Evolutionary conservation across 148 eudicot species (phyloP), one percentile per base, ranked within the genome.

Genomic region (Polygonum maritimum): DNA sequence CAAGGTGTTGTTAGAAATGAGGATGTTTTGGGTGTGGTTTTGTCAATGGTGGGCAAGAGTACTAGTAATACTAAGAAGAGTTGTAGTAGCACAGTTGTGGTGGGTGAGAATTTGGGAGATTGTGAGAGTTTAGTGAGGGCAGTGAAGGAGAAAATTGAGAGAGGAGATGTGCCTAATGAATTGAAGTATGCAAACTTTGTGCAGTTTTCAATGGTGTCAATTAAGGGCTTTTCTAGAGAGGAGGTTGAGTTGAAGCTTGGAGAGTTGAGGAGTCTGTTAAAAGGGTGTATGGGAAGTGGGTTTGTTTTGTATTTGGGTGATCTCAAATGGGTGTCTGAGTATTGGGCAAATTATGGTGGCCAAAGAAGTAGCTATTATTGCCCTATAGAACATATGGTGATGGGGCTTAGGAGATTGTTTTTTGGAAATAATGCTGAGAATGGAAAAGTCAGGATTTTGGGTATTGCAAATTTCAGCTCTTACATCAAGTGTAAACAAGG

Each of bases 251-350:
- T 81, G 78, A 87, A 82, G 79, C 80, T 94, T 31, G 87, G 86
- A 47, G 97, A 88, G 77, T 78, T 88, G 0, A 87, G 91, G 77
- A 79, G 86, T 63, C 76, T 85, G 1, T 79, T 94, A 72, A 89
- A 89, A 33, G 87, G 85, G 71, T 84, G 78, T 81, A 45, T 79
- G n/a, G 81, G 82, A 14, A 87, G 90, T 85, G 95, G 98, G 84
- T 85, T 89, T 58, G 89, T 94, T 71, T 77, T 94, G 82, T 86
- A 90, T 80, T 80, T 92, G 74, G 97, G 98, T 75, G 97, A 94
- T 85, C 85, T 94, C 33, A 87, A 79, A 80, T 94, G 97, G 97
- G 89, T 90, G 2, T 83, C 89, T 78, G 95, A 90, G 79, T 90
- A 89, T 81, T 90, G 95, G 97, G 85, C 89, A 21, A 79, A 80